Percentiles rank a stretch among this genome's conserved stretches.
These are phyloP conservation scores for Prunus salicina DNA, from an alignment of 306 rosid species.

Conservation along the genomic window DNA sequence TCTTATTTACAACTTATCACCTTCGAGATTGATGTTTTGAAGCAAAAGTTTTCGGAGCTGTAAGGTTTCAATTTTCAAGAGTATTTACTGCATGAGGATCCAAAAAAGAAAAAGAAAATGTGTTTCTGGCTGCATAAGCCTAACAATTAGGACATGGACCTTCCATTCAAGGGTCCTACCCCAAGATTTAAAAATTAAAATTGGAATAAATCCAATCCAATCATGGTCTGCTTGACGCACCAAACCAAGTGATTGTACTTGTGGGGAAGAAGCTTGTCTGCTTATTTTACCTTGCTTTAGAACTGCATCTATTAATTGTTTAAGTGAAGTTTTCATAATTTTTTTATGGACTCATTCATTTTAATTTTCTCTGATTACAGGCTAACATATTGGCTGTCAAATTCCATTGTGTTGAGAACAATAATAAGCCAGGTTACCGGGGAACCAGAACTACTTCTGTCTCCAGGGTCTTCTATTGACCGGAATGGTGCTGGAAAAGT, in stretches of 20 bases:
- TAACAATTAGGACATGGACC: constrained; percentile 11
- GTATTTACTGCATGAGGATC: not conserved
- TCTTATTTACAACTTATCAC: not conserved
- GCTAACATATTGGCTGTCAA: constrained; percentile 90
- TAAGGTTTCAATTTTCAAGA: not conserved
- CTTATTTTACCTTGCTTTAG: constrained; percentile 13
- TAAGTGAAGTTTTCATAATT: not conserved
- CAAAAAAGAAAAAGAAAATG: not conserved
- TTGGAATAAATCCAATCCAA: not conserved
- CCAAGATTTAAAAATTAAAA: not conserved
- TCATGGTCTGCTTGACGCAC: not conserved
- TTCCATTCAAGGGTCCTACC: not conserved
- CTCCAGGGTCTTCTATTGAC: constrained; percentile 36
- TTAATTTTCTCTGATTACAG: constrained; percentile 44
- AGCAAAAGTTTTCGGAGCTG: not conserved
- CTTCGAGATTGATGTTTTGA: constrained; percentile 15
- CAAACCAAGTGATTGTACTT: constrained; percentile 18
- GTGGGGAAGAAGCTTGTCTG: constrained; percentile 18
- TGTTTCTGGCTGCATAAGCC: not conserved
- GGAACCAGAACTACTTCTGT: constrained; percentile 30
- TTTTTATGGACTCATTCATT: constrained; percentile 12
- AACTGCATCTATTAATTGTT: not conserved
- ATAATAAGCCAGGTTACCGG: constrained; percentile 55
- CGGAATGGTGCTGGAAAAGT: constrained; percentile 50
- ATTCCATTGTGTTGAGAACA: constrained; percentile 73